phyloP scores from a whole-genome alignment of 306 rosid species.

The Medicago lupulina region DNA sequence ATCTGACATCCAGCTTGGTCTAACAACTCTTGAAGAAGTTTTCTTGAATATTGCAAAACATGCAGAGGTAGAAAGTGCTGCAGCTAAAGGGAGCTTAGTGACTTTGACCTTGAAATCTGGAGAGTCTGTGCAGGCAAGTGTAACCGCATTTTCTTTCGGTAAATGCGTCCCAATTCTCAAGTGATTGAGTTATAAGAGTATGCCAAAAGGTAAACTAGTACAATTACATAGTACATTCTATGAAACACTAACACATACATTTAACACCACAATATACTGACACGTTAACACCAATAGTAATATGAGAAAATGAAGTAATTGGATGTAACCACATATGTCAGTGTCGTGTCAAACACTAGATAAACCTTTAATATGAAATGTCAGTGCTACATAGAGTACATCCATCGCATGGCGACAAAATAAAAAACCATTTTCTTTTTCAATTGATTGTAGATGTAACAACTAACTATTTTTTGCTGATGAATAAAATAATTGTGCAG shows the following conservation, averaged over 20 bases:
- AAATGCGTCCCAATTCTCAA: conserved; percentile 30
- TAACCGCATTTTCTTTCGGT: conserved; percentile 10
- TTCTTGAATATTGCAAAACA: conserved; percentile 84
- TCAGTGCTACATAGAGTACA: background rate
- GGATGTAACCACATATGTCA: background rate
- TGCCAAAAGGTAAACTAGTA: background rate
- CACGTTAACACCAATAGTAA: background rate
- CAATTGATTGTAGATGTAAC: conserved; percentile 9
- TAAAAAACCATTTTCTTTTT: background rate
- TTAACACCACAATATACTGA: background rate
- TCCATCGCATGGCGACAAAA: background rate
- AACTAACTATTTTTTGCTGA: conserved; percentile 31
- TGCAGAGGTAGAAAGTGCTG: conserved; percentile 86
- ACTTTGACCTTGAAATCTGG: conserved; percentile 74
- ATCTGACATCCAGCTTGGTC: conserved; percentile 80
- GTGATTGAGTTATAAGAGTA: conserved; percentile 2
- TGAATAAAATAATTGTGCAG: conserved; percentile 48
- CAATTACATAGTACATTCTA: background rate
- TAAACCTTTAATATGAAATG: background rate
- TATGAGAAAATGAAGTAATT: background rate
- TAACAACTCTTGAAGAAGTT: conserved; percentile 89
- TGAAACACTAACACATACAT: background rate
- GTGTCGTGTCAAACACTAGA: background rate
- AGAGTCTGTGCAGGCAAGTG: conserved; percentile 55
- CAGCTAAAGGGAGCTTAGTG: conserved; percentile 68